Percentiles rank a stretch among this genome's conserved stretches.
These are phyloP conservation scores for Pyrenula aspistea DNA, from an alignment of 495 filamentous ascomycete species.

Conservation along the genomic window DNA sequence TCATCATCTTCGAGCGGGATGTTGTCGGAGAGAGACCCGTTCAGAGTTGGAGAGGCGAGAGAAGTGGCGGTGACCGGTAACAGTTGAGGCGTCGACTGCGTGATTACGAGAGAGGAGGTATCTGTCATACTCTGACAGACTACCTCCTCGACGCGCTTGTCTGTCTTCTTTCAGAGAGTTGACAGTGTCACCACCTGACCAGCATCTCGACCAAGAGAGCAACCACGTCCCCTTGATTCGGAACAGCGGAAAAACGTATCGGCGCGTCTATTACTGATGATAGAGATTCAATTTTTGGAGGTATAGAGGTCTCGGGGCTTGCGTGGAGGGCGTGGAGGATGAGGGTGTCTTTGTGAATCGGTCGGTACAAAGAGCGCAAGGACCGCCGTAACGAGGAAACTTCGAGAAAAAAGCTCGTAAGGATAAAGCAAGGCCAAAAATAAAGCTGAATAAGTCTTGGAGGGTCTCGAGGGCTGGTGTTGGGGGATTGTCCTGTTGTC, in stretches of 20 bases:
- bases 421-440: neutral
- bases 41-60: constrained; percentile 36
- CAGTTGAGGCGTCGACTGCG: constrained; percentile 51
- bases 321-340: neutral
- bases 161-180: neutral
- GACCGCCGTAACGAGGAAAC: neutral
- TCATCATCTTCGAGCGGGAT: constrained; percentile 62
- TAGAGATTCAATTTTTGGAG: neutral
- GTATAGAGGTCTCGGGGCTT: neutral
- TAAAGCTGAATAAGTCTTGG: neutral
- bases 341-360: neutral
- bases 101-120: constrained; percentile 46
- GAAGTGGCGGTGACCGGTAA: constrained; percentile 44
- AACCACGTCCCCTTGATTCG: neutral
- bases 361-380: neutral
- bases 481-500: neutral
- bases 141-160: constrained; percentile 29
- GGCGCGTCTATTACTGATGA: neutral
- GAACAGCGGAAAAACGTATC: neutral
- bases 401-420: neutral
- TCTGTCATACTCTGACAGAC: constrained; percentile 92
- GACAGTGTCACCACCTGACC: neutral
- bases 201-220: neutral
- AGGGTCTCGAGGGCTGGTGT: neutral
- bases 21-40: constrained; percentile 44